Evolutionary conservation across 257 asterid species (phyloP).

Genomic region (Cordia subcordata): DNA sequence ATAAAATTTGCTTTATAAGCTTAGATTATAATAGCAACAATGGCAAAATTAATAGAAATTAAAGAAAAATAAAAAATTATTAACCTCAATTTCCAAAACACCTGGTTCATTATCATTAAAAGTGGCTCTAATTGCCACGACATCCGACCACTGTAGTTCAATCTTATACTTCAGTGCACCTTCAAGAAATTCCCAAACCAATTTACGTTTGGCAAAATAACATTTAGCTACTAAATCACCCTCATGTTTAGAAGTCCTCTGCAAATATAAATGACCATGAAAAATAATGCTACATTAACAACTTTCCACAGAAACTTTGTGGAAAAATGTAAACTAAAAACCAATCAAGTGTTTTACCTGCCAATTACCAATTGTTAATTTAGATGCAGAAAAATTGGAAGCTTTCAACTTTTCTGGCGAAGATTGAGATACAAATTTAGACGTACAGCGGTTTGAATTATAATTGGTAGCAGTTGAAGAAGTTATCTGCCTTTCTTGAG

Average conservation of each 20-base stretch:
- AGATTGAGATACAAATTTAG: constrained; percentile 16
- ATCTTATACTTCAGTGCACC: constrained; percentile 68
- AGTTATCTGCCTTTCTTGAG: not conserved
- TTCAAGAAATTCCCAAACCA: constrained; percentile 76
- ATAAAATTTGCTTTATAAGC: not conserved
- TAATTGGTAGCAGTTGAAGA: no score
- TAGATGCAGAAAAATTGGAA: constrained; percentile 46
- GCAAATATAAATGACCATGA: not conserved
- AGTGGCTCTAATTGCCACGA: constrained; percentile 46
- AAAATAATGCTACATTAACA: no score
- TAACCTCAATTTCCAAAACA: constrained; percentile 59
- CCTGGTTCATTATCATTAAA: constrained; percentile 24
- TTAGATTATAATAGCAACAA: not conserved
- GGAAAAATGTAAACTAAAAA: no score
- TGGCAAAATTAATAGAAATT: not conserved
- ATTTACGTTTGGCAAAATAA: constrained; percentile 53
- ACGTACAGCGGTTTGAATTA: not conserved
- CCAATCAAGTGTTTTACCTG: constrained; percentile 33
- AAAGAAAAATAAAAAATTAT: not conserved
- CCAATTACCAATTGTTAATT: constrained; percentile 54
- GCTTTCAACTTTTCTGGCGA: constrained; percentile 53
- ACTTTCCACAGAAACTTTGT: no score
- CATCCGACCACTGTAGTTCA: constrained; percentile 69
- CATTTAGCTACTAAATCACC: constrained; percentile 59
- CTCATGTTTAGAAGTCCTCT: constrained; percentile 45